Conservation (phyloP, 2,329 filamentous ascomycete species). For the Alternaria sp. region DNA sequence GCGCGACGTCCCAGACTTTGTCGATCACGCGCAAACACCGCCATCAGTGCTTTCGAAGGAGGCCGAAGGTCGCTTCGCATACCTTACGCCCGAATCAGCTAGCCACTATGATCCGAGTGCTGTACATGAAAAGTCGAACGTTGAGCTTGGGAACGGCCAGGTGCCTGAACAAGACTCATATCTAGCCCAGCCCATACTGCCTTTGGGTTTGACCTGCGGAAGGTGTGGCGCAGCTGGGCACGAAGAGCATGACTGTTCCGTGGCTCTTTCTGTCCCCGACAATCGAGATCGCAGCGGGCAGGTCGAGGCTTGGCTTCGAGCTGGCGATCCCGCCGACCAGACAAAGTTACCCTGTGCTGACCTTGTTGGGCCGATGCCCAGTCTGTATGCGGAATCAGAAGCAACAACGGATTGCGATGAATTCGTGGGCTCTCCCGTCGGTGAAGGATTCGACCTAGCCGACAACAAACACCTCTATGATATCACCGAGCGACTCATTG, state of each 20-base stretch:
- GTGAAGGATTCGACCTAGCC: neutral
- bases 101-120: neutral
- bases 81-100: constrained; percentile 1
- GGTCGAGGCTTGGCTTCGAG: neutral
- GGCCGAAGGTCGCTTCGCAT: neutral
- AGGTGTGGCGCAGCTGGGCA: neutral
- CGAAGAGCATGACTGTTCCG: neutral
- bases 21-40: neutral
- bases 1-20: neutral
- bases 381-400: constrained; percentile 1
- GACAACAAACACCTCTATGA: constrained; percentile 5
- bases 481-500: constrained; percentile 21
- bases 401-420: constrained; percentile 5
- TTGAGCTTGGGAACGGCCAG: neutral
- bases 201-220: neutral
- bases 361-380: neutral
- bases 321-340: neutral
- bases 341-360: neutral
- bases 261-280: neutral
- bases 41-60: neutral
- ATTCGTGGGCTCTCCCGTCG: neutral
- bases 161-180: neutral
- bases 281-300: neutral
- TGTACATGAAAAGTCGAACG: neutral
- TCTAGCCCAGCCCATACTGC: neutral